Conservation (phyloP, 768 basidiomycete species). For the Boletus sensibilis region DNA sequence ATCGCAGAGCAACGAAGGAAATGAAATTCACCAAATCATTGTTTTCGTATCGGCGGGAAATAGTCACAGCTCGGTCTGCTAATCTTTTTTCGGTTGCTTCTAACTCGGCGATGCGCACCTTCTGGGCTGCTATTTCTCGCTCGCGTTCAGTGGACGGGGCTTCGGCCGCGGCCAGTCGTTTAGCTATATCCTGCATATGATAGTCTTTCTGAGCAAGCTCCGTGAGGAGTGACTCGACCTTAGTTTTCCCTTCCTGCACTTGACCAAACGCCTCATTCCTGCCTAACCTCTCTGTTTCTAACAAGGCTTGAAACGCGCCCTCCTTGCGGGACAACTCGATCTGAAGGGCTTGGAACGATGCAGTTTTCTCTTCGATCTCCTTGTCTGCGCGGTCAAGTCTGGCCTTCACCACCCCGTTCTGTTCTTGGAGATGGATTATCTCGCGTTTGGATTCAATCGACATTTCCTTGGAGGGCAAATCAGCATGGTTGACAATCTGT, state of each 20-base stretch:
- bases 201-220: conserved; percentile 24
- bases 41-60: conserved; percentile 41
- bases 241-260: conserved; percentile 19
- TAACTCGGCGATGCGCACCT: conserved; percentile 25
- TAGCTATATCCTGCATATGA: conserved; percentile 20
- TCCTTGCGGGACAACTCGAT: conserved; percentile 27
- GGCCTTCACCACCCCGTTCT: conserved; percentile 18
- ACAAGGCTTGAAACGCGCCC: conserved; percentile 20
- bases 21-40: conserved; percentile 45
- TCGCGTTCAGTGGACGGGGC: conserved; percentile 24
- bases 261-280: conserved; percentile 21
- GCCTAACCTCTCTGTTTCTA: conserved; percentile 24
- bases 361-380: conserved; percentile 8
- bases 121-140: conserved; percentile 26
- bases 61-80: conserved; percentile 25
- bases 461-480: conserved; percentile 17
- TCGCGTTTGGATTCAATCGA: conserved; percentile 15
- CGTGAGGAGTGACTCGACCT: conserved; percentile 18
- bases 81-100: conserved; percentile 31
- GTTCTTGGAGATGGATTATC: conserved; percentile 20
- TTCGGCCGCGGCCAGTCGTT: conserved; percentile 25
- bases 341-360: conserved; percentile 18
- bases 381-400: conserved; percentile 13
- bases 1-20: conserved; percentile 3
- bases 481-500: neutral